phyloP scores from a whole-genome alignment of 163 green algal species.

The Scenedesmus sp. region DNA sequence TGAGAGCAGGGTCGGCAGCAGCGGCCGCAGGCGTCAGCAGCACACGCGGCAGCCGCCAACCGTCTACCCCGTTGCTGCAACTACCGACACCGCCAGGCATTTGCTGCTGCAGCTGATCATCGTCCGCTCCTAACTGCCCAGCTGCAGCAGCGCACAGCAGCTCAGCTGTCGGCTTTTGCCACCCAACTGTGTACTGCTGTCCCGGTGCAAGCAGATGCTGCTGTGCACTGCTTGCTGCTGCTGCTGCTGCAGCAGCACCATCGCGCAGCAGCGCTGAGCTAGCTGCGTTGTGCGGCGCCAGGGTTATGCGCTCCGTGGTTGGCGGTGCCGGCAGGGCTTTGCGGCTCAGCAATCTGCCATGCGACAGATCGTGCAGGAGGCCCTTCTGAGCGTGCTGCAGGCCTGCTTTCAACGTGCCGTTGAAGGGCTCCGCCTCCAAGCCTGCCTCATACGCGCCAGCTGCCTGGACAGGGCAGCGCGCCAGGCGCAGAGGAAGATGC shows the following conservation, averaged over 20 bases:
- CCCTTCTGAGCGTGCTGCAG: constrained; percentile 26
- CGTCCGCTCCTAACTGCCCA: not conserved
- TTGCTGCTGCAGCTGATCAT: constrained; percentile 4
- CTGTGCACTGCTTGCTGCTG: not conserved
- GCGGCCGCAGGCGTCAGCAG: constrained; percentile 29
- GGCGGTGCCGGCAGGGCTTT: constrained; percentile 42
- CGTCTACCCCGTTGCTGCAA: not conserved
- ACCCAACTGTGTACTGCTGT: constrained; percentile 11
- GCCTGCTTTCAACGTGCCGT: not conserved
- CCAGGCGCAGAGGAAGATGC: no score
- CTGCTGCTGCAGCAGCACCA: not conserved
- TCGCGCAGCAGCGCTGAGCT: not conserved
- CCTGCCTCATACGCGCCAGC: constrained; percentile 38
- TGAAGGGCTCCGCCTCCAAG: constrained; percentile 19
- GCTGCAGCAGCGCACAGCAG: not conserved
- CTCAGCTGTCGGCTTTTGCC: not conserved
- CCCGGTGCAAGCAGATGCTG: not conserved
- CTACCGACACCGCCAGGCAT: no score
- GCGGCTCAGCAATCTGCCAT: constrained; percentile 9
- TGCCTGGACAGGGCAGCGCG: not conserved
- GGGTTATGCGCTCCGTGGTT: constrained; percentile 8
- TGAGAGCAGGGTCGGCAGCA: constrained; percentile 2
- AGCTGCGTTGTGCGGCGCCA: constrained; percentile 13
- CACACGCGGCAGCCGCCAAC: not conserved
- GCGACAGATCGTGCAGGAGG: not conserved